Evolutionary conservation across 1,284 basidiomycete genomes (phyloP).

Genomic region (Kalmanozyma brasiliensis): DNA sequence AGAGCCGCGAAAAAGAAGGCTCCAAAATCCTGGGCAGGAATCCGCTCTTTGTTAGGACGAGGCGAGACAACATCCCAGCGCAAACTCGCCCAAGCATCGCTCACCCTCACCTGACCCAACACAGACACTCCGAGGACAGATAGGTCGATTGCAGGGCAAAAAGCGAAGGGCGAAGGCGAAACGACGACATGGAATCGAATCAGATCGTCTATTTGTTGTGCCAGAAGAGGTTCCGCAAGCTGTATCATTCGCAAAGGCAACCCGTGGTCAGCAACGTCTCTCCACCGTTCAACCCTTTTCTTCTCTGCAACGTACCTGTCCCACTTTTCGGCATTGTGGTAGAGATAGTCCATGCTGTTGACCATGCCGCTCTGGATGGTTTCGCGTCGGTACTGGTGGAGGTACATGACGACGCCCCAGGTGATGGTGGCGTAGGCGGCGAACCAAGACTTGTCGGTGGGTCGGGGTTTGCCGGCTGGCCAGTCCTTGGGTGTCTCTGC

Average conservation of each 20-base stretch:
- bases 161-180: no score
- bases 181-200: no score
- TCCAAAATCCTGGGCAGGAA: not conserved
- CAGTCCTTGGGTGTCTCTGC: conserved; percentile 55
- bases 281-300: not conserved
- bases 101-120: no score
- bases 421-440: conserved; percentile 86
- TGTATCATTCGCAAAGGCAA: conserved; percentile 6
- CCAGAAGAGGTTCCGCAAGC: conserved; percentile 66
- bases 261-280: conserved; percentile 8
- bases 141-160: no score
- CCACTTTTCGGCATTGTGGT: conserved; percentile 67
- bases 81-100: no score
- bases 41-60: no score
- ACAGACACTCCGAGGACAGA: no score
- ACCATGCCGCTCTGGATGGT: conserved; percentile 90
- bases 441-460: conserved; percentile 78
- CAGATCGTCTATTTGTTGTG: conserved; percentile 67
- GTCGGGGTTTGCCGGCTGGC: conserved; percentile 61
- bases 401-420: conserved; percentile 98
- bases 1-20: no score
- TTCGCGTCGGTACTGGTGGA: conserved; percentile 86
- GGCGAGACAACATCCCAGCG: no score
- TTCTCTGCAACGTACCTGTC: conserved; percentile 40
- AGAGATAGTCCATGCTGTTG: conserved; percentile 70